These are phyloP conservation scores for Artemisia annua DNA, from an alignment of 129 eudicot species.

Conservation along the genomic window DNA sequence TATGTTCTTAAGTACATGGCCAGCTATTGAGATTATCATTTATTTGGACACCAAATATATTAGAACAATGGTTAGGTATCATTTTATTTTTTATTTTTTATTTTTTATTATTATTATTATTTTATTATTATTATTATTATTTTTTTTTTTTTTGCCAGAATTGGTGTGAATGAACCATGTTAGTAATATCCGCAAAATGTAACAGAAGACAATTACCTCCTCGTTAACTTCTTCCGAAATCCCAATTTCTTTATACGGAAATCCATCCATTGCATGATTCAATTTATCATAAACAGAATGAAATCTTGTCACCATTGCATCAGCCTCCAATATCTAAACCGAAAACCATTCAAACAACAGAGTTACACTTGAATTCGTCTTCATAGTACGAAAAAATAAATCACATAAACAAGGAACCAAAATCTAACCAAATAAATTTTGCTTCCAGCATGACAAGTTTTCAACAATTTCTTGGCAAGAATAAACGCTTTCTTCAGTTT, in stretches of 20 bases:
- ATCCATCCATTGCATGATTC: conserved; percentile 58
- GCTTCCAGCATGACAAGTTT: conserved; percentile 72
- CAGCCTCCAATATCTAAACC: conserved; percentile 65
- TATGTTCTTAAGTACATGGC: background rate
- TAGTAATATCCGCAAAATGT: no score
- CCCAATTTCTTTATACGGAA: conserved; percentile 70
- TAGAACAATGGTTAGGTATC: background rate
- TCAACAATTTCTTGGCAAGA: conserved; percentile 63
- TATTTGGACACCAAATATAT: no score
- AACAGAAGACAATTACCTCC: conserved; percentile 43
- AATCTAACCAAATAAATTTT: conserved; percentile 76
- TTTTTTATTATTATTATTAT: no score
- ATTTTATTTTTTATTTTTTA: conserved; percentile 5
- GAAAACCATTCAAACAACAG: background rate
- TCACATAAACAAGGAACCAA: background rate
- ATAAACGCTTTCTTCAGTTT: conserved; percentile 55
- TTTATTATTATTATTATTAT: no score
- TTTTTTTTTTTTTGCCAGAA: background rate
- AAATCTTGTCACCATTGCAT: conserved; percentile 61
- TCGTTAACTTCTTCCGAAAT: conserved; percentile 81
- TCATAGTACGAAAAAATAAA: conserved; percentile 4
- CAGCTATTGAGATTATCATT: no score
- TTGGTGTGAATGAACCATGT: background rate
- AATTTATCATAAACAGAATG: conserved; percentile 62
- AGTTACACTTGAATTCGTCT: background rate